These are phyloP conservation scores for Colletotrichum melonis DNA, from an alignment of 2,329 filamentous ascomycete genomes.

Conservation along the genomic window DNA sequence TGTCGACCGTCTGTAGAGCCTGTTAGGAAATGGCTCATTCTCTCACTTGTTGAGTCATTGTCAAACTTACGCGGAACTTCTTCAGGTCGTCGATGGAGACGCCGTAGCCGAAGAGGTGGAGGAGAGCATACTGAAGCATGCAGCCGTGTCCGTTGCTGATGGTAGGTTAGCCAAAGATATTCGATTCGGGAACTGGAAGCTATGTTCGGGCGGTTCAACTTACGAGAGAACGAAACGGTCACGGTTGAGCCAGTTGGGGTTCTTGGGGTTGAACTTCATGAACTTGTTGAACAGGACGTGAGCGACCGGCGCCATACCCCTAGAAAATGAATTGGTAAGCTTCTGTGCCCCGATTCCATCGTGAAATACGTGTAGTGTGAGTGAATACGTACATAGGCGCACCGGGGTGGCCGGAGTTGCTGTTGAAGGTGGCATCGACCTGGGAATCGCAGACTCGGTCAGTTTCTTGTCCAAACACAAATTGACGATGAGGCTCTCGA, in stretches of 20 bases:
- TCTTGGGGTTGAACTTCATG: slow-evolving; percentile 99
- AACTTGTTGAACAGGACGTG: slow-evolving; percentile 99
- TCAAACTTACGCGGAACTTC: slow-evolving; percentile 85
- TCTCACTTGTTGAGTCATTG: not conserved
- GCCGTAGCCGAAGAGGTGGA: slow-evolving; percentile 94
- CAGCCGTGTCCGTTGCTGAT: slow-evolving; percentile 95
- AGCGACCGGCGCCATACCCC: slow-evolving; percentile 90
- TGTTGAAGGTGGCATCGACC: slow-evolving; percentile 96
- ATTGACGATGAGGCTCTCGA: not conserved
- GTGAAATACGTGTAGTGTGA: not conserved
- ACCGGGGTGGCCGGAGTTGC: slow-evolving; percentile 98
- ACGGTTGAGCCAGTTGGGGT: slow-evolving; percentile 95
- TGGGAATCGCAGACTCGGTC: slow-evolving; percentile 53
- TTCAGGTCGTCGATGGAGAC: slow-evolving; percentile 92
- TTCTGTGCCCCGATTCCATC: not conserved
- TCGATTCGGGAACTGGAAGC: not conserved
- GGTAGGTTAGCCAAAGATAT: not conserved
- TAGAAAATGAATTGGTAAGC: slow-evolving; percentile 50
- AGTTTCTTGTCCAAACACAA: not conserved
- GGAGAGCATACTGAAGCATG: slow-evolving; percentile 99
- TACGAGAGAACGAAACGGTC: slow-evolving; percentile 99
- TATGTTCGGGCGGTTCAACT: slow-evolving; percentile 55
- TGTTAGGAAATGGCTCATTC: not conserved
- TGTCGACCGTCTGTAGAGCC: slow-evolving; percentile 59
- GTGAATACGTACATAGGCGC: slow-evolving; percentile 83